phyloP scores from a whole-genome alignment of 2,329 filamentous ascomycete genomes.

The Botrytis elliptica region DNA sequence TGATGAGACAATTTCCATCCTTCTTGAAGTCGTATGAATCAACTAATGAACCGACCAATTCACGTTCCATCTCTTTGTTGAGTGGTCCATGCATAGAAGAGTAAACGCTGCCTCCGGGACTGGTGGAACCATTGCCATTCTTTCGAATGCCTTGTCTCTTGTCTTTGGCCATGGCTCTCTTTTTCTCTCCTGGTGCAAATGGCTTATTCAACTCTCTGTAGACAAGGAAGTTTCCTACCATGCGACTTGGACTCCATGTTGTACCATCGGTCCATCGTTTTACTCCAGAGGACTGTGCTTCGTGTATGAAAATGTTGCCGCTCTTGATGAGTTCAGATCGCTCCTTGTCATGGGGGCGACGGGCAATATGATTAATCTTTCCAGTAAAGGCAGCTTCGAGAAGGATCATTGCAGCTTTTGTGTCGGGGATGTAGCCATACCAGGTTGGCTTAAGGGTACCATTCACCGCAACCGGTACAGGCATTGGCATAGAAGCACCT shows the following conservation, averaged over 20 bases:
- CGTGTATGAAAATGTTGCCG: conserved; percentile 87
- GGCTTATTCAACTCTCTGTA: conserved; percentile 97
- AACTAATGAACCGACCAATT: conserved; percentile 75
- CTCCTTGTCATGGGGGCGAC: conserved; percentile 84
- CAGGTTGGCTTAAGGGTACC: conserved; percentile 32
- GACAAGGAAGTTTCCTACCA: conserved; percentile 94
- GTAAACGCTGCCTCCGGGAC: conserved; percentile 22
- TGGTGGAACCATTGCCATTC: conserved; percentile 25
- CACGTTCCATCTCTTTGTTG: conserved; percentile 37
- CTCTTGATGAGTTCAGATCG: conserved; percentile 74
- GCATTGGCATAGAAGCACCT: conserved; percentile 1
- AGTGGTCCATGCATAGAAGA: conserved; percentile 21
- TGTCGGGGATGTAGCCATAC: conserved; percentile 34
- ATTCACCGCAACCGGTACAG: conserved; percentile 28
- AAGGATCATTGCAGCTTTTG: conserved; percentile 66
- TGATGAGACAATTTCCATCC: conserved; percentile 67
- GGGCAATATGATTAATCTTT: conserved; percentile 69
- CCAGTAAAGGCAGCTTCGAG: conserved; percentile 78
- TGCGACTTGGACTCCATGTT: conserved; percentile 88
- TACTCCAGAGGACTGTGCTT: conserved; percentile 86
- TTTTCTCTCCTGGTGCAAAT: conserved; percentile 84
- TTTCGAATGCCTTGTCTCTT: conserved; percentile 43
- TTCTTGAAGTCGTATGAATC: conserved; percentile 87
- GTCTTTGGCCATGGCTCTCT: conserved; percentile 72
- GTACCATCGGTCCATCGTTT: conserved; percentile 93